phyloP scores from a whole-genome alignment of 495 filamentous ascomycete genomes.

The Penicillium canescens region DNA sequence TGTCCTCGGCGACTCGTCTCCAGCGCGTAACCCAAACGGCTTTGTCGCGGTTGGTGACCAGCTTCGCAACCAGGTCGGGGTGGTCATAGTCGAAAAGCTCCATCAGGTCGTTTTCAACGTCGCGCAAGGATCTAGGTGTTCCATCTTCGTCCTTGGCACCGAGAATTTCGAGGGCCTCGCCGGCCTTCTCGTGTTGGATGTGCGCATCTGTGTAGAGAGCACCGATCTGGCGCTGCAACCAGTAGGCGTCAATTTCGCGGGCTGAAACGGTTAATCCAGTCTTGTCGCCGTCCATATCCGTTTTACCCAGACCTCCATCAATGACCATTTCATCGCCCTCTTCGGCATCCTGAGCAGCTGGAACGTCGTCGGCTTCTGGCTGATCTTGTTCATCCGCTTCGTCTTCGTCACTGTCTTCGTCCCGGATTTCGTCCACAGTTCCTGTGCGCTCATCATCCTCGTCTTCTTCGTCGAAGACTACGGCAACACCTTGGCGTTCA shows the following conservation, averaged over 20 bases:
- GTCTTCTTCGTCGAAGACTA: conserved; percentile 94
- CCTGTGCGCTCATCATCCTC: conserved; percentile 80
- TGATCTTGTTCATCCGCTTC: conserved; percentile 53
- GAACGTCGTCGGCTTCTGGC: conserved; percentile 52
- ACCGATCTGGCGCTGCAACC: conserved; percentile 93
- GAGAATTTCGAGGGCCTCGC: conserved; percentile 76
- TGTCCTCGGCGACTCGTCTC: conserved; percentile 78
- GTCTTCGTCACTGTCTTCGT: conserved; percentile 78
- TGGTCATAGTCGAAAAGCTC: conserved; percentile 97
- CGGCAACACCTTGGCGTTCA: conserved; percentile 92
- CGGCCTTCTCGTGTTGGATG: conserved; percentile 84
- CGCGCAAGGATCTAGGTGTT: conserved; percentile 77
- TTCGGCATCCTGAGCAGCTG: conserved; percentile 47
- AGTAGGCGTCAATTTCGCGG: conserved; percentile 93
- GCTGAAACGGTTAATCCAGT: conserved; percentile 62
- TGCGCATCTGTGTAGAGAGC: conserved; percentile 85
- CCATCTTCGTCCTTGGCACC: conserved; percentile 74
- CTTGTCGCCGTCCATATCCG: conserved; percentile 51
- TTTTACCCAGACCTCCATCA: conserved; percentile 54
- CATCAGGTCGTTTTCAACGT: conserved; percentile 98
- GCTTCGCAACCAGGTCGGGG: conserved; percentile 85
- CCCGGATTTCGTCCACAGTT: conserved; percentile 75
- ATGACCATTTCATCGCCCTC: conserved; percentile 76
- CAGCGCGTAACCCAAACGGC: conserved; percentile 94
- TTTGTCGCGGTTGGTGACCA: conserved; percentile 90